Percentiles rank a stretch among this genome's conserved stretches.
Evolutionary conservation across 2,329 filamentous ascomycete genomes (phyloP).

Genomic region (Pyricularia grisea): DNA sequence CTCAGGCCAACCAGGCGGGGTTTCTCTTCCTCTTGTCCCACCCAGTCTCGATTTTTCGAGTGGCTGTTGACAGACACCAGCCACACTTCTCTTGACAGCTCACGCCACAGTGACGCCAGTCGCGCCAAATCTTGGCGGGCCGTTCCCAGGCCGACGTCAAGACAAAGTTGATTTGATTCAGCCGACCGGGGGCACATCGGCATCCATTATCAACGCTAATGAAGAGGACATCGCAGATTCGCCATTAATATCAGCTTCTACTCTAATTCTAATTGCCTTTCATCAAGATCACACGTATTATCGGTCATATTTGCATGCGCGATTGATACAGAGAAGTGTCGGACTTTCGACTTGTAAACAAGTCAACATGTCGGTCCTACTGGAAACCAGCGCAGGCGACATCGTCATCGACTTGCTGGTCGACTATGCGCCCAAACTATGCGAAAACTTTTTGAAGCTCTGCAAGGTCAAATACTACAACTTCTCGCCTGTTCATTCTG

Average conservation of each 20-base stretch:
- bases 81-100: not conserved
- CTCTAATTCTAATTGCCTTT: not conserved
- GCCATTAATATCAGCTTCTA: not conserved
- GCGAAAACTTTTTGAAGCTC: constrained; percentile 97
- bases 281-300: not conserved
- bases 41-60: not conserved
- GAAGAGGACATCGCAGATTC: not conserved
- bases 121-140: not conserved
- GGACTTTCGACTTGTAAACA: not conserved
- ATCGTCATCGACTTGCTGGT: constrained; percentile 90
- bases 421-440: constrained; percentile 81
- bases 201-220: not conserved
- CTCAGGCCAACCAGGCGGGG: not conserved
- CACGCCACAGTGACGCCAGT: not conserved
- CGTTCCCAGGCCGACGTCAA: not conserved
- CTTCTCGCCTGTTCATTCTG: constrained; percentile 82
- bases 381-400: constrained; percentile 89
- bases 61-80: not conserved
- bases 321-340: not conserved
- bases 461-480: constrained; percentile 99
- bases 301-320: not conserved
- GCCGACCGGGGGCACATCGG: not conserved
- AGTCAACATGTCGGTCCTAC: constrained; percentile 70
- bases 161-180: not conserved
- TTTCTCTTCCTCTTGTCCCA: not conserved